These are phyloP conservation scores for Dryadomyces quercivorus DNA, from an alignment of 2,329 filamentous ascomycete species.

Conservation along the genomic window DNA sequence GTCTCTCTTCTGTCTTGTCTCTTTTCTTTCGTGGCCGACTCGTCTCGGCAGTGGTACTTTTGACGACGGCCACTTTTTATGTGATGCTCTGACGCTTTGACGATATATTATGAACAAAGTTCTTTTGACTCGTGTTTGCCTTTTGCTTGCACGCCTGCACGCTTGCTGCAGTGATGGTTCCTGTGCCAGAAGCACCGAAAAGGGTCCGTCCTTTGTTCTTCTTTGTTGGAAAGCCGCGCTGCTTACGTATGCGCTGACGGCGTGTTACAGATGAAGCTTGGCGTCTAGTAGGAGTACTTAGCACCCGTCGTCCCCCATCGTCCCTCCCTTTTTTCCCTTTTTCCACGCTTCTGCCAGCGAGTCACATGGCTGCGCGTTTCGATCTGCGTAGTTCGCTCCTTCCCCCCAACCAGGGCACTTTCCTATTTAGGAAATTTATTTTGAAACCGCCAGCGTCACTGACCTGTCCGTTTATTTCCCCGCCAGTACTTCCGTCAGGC, in stretches of 20 bases:
- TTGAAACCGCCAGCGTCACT: background rate
- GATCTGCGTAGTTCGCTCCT: background rate
- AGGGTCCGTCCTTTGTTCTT: background rate
- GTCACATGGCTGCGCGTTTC: background rate
- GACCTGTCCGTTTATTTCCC: background rate
- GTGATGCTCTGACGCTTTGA: background rate
- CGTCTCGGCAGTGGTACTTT: background rate
- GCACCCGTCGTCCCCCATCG: too few relatives aligned
- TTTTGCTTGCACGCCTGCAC: too few relatives aligned
- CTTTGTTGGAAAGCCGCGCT: background rate
- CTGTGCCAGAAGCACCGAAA: background rate
- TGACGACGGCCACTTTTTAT: background rate
- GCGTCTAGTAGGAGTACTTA: too few relatives aligned
- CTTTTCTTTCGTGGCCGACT: background rate
- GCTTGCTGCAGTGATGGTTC: too few relatives aligned
- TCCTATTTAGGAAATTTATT: conserved; percentile 2
- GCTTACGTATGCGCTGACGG: too few relatives aligned
- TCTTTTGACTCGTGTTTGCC: background rate
- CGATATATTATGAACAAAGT: background rate
- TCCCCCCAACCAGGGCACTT: background rate
- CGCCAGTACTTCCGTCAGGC: background rate
- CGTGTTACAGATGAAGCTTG: too few relatives aligned
- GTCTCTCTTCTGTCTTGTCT: background rate
- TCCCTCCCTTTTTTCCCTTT: background rate
- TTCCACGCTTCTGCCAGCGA: background rate